Evolutionary conservation across 2,329 filamentous ascomycete genomes (phyloP), one percentile per base, ranked within the genome.

Genomic region (Pyrenochaeta sp.): DNA sequence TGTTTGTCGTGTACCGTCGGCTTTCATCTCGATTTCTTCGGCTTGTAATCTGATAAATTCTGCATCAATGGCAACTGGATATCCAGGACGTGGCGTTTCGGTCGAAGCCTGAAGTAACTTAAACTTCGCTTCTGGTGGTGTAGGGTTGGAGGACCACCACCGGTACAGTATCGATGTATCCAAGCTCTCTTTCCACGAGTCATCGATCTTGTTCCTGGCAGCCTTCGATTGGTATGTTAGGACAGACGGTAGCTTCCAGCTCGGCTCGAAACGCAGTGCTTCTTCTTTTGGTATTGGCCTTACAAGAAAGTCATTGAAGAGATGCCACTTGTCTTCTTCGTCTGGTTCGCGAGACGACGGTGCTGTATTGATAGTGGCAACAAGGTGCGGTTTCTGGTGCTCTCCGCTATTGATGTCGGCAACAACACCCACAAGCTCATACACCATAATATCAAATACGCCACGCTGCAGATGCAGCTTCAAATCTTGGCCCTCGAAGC

Each of bases 271-370:
- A 20, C 89, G 87, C 15, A 98, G 81, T 0, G 94, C 96, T 72
- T 99, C 94, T 56, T 92, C 88, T 23, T 86, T 84, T 29, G 88
- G 86, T 14, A 97, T 86, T 9, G 89, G 87, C 11, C 90, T 87
- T 18, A 99, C 96, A 31, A 97, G 78, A 68, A 99, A 99, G 76
- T 99, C 95, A 66, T 99, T 99, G 79, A 99, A 97, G 1, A 99
- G 78, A 76, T 98, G 92, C 96, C 96, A 99, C 64, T 89, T 88
- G 67, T 86, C 89, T 59, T 87, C 83, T 3, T 79, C 80, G 1
- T 86, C 82, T 0, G 83, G 73, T 36, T 84, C 81, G 0, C 82
- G 80, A 49, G 87, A 85, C 0, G 90, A 86, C 45, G 91, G 87
- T 11, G 85, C 85, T 51, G 92, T 90, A 73, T 99, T 96, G 63